Percentiles rank a stretch among this genome's conserved stretches.
Conservation (phyloP, 2,329 filamentous ascomycete genomes). For the Pyricularia grisea region DNA sequence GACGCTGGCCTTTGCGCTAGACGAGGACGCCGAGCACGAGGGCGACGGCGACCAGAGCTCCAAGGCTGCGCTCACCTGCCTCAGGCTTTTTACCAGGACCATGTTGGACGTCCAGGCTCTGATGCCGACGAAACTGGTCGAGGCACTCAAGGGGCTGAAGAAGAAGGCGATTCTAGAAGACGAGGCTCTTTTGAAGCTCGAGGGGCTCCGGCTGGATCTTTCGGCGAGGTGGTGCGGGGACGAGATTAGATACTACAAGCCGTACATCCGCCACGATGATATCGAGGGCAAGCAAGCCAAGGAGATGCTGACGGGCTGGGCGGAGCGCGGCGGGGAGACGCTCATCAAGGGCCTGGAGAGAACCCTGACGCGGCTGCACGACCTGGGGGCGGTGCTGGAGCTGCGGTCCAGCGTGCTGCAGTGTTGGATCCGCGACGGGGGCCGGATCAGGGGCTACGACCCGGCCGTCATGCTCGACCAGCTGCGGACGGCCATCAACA, state of each 20-base stretch:
- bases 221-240: conserved; percentile 72
- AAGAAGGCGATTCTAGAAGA: conserved; percentile 64
- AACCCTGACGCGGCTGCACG: conserved; percentile 47
- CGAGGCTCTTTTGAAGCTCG: conserved; percentile 51
- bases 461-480: conserved; percentile 58
- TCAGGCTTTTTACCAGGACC: conserved; percentile 68
- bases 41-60: conserved; percentile 30
- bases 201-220: conserved; percentile 68
- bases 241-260: conserved; percentile 76
- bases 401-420: conserved; percentile 62
- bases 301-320: conserved; percentile 55
- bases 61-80: conserved; percentile 49
- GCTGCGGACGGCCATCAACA: conserved; percentile 60
- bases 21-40: conserved; percentile 30
- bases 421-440: conserved; percentile 64
- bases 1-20: conserved; percentile 45
- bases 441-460: conserved; percentile 56
- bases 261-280: conserved; percentile 78
- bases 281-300: conserved; percentile 50
- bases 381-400: conserved; percentile 60
- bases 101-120: conserved; percentile 67
- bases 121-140: conserved; percentile 44
- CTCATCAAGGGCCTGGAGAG: conserved; percentile 53
- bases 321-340: conserved; percentile 46
- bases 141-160: conserved; percentile 61